phyloP scores from a whole-genome alignment of 768 basidiomycete species.

The Suillus variegatus region DNA sequence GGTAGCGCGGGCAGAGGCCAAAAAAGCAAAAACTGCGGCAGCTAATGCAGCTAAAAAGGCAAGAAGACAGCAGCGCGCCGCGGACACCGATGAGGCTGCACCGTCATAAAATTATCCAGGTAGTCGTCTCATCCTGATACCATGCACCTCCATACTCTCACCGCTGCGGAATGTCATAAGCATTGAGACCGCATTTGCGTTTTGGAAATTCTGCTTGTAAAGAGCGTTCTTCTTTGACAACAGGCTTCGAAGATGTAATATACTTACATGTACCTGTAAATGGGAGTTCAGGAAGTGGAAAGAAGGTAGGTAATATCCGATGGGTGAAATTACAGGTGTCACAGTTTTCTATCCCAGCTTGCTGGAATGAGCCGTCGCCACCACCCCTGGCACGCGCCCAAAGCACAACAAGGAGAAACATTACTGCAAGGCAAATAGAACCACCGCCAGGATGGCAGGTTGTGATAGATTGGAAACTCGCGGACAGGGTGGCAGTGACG shows the following conservation, averaged over 20 bases:
- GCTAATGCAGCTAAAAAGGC: constrained; percentile 94
- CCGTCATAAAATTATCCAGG: constrained; percentile 7
- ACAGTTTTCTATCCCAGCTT: background rate
- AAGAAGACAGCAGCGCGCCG: constrained; percentile 59
- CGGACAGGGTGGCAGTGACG: background rate
- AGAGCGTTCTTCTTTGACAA: background rate
- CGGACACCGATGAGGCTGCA: constrained; percentile 33
- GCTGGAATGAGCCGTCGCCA: background rate
- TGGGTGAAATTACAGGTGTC: background rate
- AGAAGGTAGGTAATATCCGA: constrained; percentile 1
- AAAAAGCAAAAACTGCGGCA: constrained; percentile 82
- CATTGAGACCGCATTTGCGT: background rate
- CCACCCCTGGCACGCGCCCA: background rate
- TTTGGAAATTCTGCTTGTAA: background rate
- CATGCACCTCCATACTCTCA: background rate
- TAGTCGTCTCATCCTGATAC: background rate
- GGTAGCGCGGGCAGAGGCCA: constrained; percentile 69
- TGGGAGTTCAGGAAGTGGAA: background rate
- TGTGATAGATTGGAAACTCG: background rate
- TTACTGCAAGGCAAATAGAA: background rate
- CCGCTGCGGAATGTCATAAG: background rate
- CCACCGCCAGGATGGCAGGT: background rate
- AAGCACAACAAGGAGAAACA: background rate
- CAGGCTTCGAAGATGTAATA: background rate
- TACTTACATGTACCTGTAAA: background rate